Percentiles rank a stretch among this genome's conserved stretches.
phyloP scores from a whole-genome alignment of 208 protist genomes.

The Crithidia brevicula region DNA sequence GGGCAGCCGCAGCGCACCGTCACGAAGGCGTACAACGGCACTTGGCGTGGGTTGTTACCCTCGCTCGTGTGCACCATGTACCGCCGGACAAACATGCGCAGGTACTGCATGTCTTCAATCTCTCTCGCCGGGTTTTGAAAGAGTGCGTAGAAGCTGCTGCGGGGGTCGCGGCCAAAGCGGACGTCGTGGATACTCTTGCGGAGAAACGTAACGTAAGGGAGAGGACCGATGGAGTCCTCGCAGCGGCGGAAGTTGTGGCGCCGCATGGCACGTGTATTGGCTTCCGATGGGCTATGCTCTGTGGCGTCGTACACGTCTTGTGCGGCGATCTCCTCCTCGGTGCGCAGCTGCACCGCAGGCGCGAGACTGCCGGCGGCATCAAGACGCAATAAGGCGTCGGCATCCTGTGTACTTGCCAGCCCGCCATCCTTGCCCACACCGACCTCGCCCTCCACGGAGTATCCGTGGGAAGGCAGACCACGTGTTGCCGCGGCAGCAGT shows the following conservation, averaged over 20 bases:
- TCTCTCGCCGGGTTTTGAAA: slow-evolving; percentile 47
- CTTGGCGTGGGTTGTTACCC: slow-evolving; percentile 68
- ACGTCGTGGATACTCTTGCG: slow-evolving; percentile 68
- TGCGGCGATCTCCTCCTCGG: background rate
- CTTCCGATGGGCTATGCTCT: background rate
- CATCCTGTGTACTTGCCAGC: slow-evolving; percentile 2
- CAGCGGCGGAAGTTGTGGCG: background rate
- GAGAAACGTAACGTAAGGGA: slow-evolving; percentile 77
- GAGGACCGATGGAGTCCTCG: slow-evolving; percentile 39
- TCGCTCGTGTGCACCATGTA: slow-evolving; percentile 79
- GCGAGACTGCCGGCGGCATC: slow-evolving; percentile 6
- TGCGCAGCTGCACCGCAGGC: background rate
- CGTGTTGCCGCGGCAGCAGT: background rate
- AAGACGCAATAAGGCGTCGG: background rate
- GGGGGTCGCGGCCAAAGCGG: slow-evolving; percentile 57
- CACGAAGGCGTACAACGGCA: slow-evolving; percentile 68
- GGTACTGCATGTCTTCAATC: slow-evolving; percentile 71
- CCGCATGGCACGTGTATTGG: background rate
- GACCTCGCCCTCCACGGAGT: background rate
- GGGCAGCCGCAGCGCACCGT: slow-evolving; percentile 45
- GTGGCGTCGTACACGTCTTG: background rate
- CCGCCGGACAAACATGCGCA: slow-evolving; percentile 81
- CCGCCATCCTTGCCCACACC: background rate
- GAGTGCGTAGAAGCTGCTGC: slow-evolving; percentile 58
- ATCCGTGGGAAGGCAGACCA: background rate